Base-by-base conservation (phyloP, 1,139 yeast species). In the Yamadazyma diddensiae region DNA sequence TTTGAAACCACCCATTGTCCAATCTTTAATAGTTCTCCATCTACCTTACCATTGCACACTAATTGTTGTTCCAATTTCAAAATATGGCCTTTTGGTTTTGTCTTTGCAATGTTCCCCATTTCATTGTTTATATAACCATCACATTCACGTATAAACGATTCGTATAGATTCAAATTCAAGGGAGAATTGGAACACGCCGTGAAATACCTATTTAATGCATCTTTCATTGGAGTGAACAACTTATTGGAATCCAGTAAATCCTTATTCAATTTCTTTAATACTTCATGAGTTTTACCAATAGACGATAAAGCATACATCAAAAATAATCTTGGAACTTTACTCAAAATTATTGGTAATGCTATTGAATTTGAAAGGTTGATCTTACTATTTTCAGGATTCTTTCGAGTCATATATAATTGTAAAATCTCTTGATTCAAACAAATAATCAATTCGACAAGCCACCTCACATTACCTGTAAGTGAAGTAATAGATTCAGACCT, bases 391-490 rank as follows among this genome's bases (percentile, higher is more conserved):
- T 48, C 30, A 1, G 54, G 49, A 31, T 50, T 43, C 18, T 46
- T 45, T 30, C 49, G 47, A 20, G 49, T 42, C 37, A 50, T 48
- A 13, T 59, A 43, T 15, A 68, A 48, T 31, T 67, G 71, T 13
- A 76, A 57, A 15, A 87, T 53, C 43, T 86, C 94, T 51, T 86
- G 94, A 37, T 78, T 75, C 28, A 82, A 53, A 39, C 73, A 76
- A 0, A 78, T 73, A 45, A 84, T 64, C 36, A 84, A 69, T 50
- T 86, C 95, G 25, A 83, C 66, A 37, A 82, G 68, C 94, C 95
- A 87, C 44, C 85, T 71, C n/a, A 82, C 72, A 25, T 79, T 73
- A 1, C 95, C 95, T 14, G 83, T 55, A 32, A 82, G 66, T 13
- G 83, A 73, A 36, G 79, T 58, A 5, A 82, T 65, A 38, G 77